Evolutionary conservation across 129 eudicot genomes (phyloP), one percentile per base, ranked within the genome.

Genomic region (Lactuca saligna): DNA sequence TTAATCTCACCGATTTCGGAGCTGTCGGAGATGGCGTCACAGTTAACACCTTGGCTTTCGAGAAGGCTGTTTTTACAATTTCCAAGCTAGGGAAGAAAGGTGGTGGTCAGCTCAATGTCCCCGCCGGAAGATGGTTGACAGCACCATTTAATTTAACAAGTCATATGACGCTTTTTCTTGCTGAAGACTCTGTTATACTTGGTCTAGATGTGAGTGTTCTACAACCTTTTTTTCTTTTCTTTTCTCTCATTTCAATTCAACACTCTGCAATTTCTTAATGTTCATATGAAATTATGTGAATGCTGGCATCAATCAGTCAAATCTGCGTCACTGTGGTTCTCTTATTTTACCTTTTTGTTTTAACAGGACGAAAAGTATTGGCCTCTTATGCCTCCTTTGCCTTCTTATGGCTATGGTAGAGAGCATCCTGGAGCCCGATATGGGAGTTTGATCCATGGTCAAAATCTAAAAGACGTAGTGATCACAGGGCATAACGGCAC

Each of bases 381-480:
- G 99, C 81, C 93, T 79, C 70, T 94, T 17, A 75, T 94, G 97
- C 96, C 97, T 62, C 97, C 99, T 65, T 67, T 94, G 85, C 99
- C 99, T 51, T 94, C 99, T 1, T 94, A 94, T 64, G 99, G 99
- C 16, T 81, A 81, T 35, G 99, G 99, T 25, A 84, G 99, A 78
- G 99, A 94, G 76, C 97, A 82, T 82, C 87, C 86, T 14, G 99
- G 99, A 63, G 83, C 99, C 38, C 83, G 99, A 71, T 94, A 83
- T 57, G 99, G 99, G 56, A 94, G 99, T 80, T 79, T 94, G 70
- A 94, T 94, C 59, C 99, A 94, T 77, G 99, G 99, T 31, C 93
- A 94, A 79, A 90, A 94, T 80, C 97, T 94, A 63, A 75, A 70
- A 83, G 99, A 94, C 75, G 87, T 94, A 5, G 94, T 90, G 8